Percentiles rank a stretch among this genome's conserved stretches.
Conservation (phyloP, 1,284 basidiomycete genomes). For the Tranzscheliella williamsii region DNA sequence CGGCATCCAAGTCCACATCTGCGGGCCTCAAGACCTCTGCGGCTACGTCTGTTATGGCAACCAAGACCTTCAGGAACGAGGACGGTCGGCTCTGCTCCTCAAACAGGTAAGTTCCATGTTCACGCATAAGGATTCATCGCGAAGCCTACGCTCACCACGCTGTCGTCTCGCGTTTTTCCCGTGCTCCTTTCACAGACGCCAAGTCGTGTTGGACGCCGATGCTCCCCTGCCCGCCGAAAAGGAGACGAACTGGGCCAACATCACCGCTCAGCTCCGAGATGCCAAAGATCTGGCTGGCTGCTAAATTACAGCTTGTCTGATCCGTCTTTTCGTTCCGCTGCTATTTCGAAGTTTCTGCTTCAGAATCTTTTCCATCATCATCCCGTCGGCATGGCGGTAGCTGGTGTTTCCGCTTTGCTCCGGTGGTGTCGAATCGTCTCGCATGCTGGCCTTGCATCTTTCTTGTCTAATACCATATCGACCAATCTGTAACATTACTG, state of each 20-base stretch:
- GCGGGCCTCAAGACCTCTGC: constrained; percentile 42
- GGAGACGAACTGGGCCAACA: constrained; percentile 38
- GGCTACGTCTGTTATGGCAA: constrained; percentile 12
- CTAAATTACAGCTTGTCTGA: too few species aligned
- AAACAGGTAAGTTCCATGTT: constrained; percentile 24
- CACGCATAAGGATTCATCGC: not conserved
- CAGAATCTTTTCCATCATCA: too few species aligned
- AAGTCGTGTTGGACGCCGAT: constrained; percentile 23
- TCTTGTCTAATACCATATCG: too few species aligned
- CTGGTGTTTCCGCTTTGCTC: too few species aligned
- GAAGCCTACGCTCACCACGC: not conserved
- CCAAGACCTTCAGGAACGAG: constrained; percentile 19
- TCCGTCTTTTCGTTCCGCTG: too few species aligned
- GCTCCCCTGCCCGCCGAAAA: constrained; percentile 13
- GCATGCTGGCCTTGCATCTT: too few species aligned
- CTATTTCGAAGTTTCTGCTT: too few species aligned
- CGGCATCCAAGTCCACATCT: constrained; percentile 15
- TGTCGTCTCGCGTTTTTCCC: not conserved
- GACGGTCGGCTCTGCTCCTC: constrained; percentile 35
- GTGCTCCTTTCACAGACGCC: constrained; percentile 6
- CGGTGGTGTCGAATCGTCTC: too few species aligned
- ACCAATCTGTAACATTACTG: too few species aligned
- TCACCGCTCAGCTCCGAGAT: constrained; percentile 28
- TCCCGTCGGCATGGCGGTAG: too few species aligned
- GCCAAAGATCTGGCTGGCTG: constrained; percentile 37